phyloP scores from a whole-genome alignment of 2,329 filamentous ascomycete species.

The Calonectria pseudoturangicola region DNA sequence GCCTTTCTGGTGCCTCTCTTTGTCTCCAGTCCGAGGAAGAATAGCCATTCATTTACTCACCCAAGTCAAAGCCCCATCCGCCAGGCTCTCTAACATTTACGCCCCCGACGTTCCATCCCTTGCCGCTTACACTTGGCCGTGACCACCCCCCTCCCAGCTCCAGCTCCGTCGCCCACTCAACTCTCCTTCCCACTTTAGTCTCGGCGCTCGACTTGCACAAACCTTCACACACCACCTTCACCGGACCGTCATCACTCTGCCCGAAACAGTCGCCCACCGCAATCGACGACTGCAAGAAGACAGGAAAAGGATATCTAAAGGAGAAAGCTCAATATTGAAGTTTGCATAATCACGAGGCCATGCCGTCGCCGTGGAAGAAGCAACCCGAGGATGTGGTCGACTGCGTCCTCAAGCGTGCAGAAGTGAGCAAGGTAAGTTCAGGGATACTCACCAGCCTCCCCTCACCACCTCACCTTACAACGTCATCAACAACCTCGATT shows the following conservation, averaged over 20 bases:
- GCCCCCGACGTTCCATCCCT: conserved; percentile 34
- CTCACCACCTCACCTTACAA: conserved; percentile 20
- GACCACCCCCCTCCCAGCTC: conserved; percentile 1
- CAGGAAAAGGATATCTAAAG: background rate
- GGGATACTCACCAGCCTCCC: conserved; percentile 34
- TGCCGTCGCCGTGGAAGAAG: conserved; percentile 78
- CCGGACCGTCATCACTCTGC: conserved; percentile 18
- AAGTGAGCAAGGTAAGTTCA: conserved; percentile 82
- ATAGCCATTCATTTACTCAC: conserved; percentile 16
- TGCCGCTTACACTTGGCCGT: conserved; percentile 37
- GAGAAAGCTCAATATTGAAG: conserved; percentile 44
- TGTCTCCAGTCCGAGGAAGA: conserved; percentile 15
- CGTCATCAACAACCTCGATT: conserved; percentile 13
- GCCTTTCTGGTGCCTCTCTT: conserved; percentile 25
- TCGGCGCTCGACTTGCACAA: conserved; percentile 36
- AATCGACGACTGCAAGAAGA: conserved; percentile 27
- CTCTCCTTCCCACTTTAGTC: conserved; percentile 42
- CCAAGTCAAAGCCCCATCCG: conserved; percentile 12
- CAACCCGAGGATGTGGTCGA: conserved; percentile 80
- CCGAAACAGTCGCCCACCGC: conserved; percentile 12
- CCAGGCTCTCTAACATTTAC: conserved; percentile 44
- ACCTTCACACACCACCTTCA: conserved; percentile 39
- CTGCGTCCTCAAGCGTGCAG: conserved; percentile 82
- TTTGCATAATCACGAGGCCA: conserved; percentile 57
- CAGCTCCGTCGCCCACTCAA: conserved; percentile 37